These are phyloP conservation scores for Helichrysum umbraculigerum DNA, from an alignment of 129 eudicot species.

Conservation along the genomic window DNA sequence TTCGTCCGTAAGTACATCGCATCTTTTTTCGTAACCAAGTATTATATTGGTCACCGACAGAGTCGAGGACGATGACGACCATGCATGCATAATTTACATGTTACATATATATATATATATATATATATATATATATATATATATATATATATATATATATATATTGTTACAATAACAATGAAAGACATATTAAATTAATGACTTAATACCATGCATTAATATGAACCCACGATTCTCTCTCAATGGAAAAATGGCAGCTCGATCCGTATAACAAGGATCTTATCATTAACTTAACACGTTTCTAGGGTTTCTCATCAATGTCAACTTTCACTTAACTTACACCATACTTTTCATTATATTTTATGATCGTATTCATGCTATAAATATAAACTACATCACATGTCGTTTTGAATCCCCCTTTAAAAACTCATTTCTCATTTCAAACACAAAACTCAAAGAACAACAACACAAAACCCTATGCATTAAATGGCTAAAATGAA, in stretches of 20 bases:
- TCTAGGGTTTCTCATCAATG: constrained; percentile 39
- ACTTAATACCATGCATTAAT: constrained; percentile 27
- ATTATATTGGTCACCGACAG: constrained; percentile 9
- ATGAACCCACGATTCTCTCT: constrained; percentile 43
- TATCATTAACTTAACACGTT: constrained; percentile 33
- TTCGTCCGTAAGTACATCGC: no score
- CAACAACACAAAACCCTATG: constrained; percentile 20
- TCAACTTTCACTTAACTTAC: constrained; percentile 41
- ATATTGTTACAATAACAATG: constrained; percentile 25
- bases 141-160: neutral
- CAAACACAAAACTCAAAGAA: neutral
- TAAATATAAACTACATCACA: constrained; percentile 31
- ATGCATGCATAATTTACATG: constrained; percentile 10
- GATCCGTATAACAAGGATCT: constrained; percentile 52
- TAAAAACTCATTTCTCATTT: constrained; percentile 19
- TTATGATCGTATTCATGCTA: constrained; percentile 18
- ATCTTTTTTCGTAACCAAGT: no score
- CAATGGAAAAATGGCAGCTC: constrained; percentile 39
- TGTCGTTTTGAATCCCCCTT: constrained; percentile 25
- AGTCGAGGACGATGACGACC: constrained; percentile 20
- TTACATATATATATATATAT: neutral
- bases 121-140: neutral
- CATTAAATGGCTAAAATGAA: constrained; percentile 28
- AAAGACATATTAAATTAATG: constrained; percentile 18
- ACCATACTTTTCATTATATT: constrained; percentile 22